A percentile compares a stretch with the other conserved stretches of the same genome.
Conservation (phyloP, 1,284 basidiomycete species). For the Boletus smithii region DNA sequence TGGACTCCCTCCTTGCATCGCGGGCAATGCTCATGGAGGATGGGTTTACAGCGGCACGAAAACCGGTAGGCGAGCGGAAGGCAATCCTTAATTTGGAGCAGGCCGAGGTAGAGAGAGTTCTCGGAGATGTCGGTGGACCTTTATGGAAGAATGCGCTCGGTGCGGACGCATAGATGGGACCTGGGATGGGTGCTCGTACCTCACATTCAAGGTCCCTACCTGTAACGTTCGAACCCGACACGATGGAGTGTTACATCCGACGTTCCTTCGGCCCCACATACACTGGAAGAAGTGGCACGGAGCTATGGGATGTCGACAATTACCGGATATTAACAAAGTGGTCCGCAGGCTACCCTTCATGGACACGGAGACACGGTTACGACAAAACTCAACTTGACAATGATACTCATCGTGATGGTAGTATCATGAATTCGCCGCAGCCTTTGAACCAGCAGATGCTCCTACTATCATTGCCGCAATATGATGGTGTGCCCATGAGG, state of each 20-base stretch:
- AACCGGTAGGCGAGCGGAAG: conserved; percentile 55
- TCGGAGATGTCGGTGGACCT: conserved; percentile 67
- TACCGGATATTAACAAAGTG: background rate
- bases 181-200: background rate
- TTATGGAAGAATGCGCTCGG: conserved; percentile 61
- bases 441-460: too few relatives aligned
- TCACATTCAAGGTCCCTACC: background rate
- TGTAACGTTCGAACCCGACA: conserved; percentile 1
- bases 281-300: too few relatives aligned
- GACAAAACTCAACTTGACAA: background rate
- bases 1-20: conserved; percentile 68
- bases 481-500: too few relatives aligned
- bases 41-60: conserved; percentile 48
- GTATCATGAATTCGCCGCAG: too few relatives aligned
- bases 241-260: background rate
- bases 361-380: background rate
- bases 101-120: conserved; percentile 67
- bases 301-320: background rate
- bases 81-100: conserved; percentile 69
- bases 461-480: too few relatives aligned
- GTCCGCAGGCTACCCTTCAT: too few relatives aligned
- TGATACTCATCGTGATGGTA: background rate
- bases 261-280: background rate
- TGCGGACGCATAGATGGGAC: conserved; percentile 14
- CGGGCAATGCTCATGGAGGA: conserved; percentile 72